Evolutionary conservation across 768 basidiomycete genomes (phyloP), one percentile per base, ranked within the genome.

Genomic region (Panus rudis): DNA sequence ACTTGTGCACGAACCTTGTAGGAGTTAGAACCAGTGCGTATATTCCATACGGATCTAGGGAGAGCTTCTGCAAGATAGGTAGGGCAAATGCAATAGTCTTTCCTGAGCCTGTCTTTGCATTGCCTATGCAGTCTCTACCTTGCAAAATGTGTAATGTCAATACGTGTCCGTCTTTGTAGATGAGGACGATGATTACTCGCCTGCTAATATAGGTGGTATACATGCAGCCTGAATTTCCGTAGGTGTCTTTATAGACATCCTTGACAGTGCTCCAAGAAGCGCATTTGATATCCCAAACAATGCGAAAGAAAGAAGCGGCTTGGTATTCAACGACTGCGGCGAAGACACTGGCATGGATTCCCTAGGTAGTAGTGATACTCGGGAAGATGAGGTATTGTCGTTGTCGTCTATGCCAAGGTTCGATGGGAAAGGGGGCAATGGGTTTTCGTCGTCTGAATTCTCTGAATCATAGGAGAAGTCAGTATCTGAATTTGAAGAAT

Each of bases 1-100:
- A 10, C 14, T 10, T 11, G 14, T 19, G 26, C n/a, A 53, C 72
- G 39, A 53, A 93, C 94, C 94, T 76, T 7, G 96, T 98, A 2
- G 96, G 96, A 13, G 96, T 98, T 17, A 99, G 67, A 1, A 99
- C 79, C 12, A 98, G 72, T 0, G 92, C 92, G 60, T 84, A 98
- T 34, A 98, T 86, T 2, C 94, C 96, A 54, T 90, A 96, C 1
- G 96, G 94, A 63, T 98, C 94, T 4, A 72, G 67, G 1, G 86
- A 80, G 24, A 99, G 72, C 53, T 78, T 78, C 61, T 99, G 92
- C 6, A 98, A 69, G 43, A 98, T 97, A 4, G 96, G 96, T 4
- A 97, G 64, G 1, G 94, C 96, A 53, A 99, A 99, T 1, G 96
- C 93, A 46, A 99, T 80, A 0, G 96, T 99, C 67, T 99, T 99